Base-by-base conservation (phyloP, 371 early-diverging fungal genomes). In the Nematocida ironsii region DNA sequence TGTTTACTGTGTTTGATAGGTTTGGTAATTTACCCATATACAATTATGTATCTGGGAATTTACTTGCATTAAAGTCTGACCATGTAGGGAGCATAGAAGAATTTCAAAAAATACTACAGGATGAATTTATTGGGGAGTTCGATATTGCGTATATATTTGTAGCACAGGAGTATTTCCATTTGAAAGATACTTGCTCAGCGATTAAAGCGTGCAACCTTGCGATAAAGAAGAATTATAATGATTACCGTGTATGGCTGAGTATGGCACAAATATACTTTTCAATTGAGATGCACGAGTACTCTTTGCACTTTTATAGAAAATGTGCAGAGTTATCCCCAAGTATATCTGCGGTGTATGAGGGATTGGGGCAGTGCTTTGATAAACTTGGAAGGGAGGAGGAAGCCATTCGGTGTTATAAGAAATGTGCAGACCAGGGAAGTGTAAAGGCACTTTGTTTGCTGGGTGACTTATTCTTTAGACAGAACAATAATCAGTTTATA, bases 151-250 rank as follows among this genome's bases (percentile, higher is more conserved):
- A 94, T 91, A 94, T 93, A 0, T 88, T 97, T 72, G 88, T 96
- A 82, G 97, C 96, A 1, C 95, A 96, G 84, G 94, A 95, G 84
- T 95, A 93, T 78, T 87, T 95, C 61, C 94, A 95, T 83, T 70
- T 92, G 85, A 93, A 93, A 72, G 92, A 94, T 72, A 89, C 91
- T 1, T 89, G 90, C 40, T 92, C 92, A 9, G 95, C 95, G 2
- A 90, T 95, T 4, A 92, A 93, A 81, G 91, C 93, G 11, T 96
- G 94, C 83, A 88, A 93, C 48, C 86, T 91, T 52, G 94, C 94
- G 0, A 25, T 88, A 89, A 94, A 92, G 62, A 88, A 91, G 47
- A 91, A 92, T 72, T 88, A 89, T 27, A 87, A 90, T 16, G 95
- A 95, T 83, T 94, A 92, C 85, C 89, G 94, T 42, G 94, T 94